Evolutionary conservation across 2,329 filamentous ascomycete species (phyloP), one percentile per base, ranked within the genome.

Genomic region (Conoideocrella luteorostrata): DNA sequence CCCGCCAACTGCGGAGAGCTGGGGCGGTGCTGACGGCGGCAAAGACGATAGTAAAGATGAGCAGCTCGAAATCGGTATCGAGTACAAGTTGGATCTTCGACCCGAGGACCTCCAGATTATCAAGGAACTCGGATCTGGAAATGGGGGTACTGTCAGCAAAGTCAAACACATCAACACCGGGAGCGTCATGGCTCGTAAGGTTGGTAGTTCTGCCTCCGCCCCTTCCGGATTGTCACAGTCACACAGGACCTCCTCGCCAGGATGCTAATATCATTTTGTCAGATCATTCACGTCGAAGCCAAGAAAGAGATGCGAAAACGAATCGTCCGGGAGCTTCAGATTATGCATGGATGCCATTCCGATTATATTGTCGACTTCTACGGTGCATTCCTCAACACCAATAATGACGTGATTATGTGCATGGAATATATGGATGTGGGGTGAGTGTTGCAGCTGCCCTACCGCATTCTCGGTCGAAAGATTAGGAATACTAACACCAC

Each of bases 371-470:
- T 98, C 48, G 95, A 86, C 43, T 98, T 96, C 66, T 97, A 97
- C 60, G 93, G 93, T 48, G 93, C 93, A 29, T 98, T 97, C 61
- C 78, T 97, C 59, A 97, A 95, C 62, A 87, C 94, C 60, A 89
- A 89, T 49, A 91, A 94, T 61, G 93, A 98, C 69, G 94, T 98
- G 47, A 94, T 97, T 56, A 91, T 98, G 84, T 98, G 93, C 66
- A 98, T 98, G 93, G 93, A 98, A 65, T 97, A 98, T 63, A 95
- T 95, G 88, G 93, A 98, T 67, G 88, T 91, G 62, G 93, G 93
- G 93, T 97, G 77, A 67, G 87, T 20, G 20, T 71, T n/a, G 17
- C 20, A 18, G n/a, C 42, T 23, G 10, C 15, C n/a, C 9, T 20
- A 10, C 20, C 10, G 5, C 33, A 37, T 29, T 7, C 11, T 13